A percentile compares a stretch with the other conserved stretches of the same genome.
These are phyloP conservation scores for Corynascus novoguineensis DNA, from an alignment of 495 filamentous ascomycete species.

Conservation along the genomic window DNA sequence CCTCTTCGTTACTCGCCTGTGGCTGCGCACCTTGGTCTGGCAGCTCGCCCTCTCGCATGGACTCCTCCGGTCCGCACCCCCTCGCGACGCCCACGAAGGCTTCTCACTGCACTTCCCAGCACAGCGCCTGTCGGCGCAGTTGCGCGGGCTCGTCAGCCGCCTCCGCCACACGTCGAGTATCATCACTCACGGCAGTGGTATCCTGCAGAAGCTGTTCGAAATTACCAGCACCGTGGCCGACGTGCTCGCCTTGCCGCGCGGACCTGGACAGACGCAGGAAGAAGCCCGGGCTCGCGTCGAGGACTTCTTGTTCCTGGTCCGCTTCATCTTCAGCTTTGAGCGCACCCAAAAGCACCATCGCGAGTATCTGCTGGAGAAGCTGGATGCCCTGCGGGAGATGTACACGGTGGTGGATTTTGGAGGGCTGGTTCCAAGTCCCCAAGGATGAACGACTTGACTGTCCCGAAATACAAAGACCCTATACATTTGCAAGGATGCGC, in stretches of 20 bases:
- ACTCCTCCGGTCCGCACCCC: neutral
- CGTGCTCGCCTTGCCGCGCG: constrained; percentile 1
- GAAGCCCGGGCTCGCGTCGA: neutral
- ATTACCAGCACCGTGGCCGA: constrained; percentile 1
- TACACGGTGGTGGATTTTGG: neutral
- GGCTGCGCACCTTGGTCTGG: constrained; percentile 6
- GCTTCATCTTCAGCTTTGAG: constrained; percentile 1
- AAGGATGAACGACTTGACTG: too few species aligned
- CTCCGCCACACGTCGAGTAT: neutral
- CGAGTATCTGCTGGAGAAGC: neutral
- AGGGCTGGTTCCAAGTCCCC: neutral
- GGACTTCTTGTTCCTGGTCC: neutral
- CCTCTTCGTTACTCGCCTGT: constrained; percentile 4
- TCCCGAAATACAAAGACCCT: too few species aligned
- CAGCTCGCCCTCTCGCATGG: constrained; percentile 2
- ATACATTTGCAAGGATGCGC: too few species aligned
- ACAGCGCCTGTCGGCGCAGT: constrained; percentile 6
- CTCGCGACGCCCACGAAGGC: neutral
- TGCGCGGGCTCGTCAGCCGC: constrained; percentile 4
- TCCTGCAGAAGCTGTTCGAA: constrained; percentile 6
- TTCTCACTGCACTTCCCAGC: constrained; percentile 3
- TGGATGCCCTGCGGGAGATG: neutral
- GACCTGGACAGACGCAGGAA: constrained; percentile 2
- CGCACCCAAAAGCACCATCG: constrained; percentile 2
- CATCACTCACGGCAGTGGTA: constrained; percentile 2